phyloP scores from a whole-genome alignment of 1,139 yeast genomes.

The Candida smagusa region DNA sequence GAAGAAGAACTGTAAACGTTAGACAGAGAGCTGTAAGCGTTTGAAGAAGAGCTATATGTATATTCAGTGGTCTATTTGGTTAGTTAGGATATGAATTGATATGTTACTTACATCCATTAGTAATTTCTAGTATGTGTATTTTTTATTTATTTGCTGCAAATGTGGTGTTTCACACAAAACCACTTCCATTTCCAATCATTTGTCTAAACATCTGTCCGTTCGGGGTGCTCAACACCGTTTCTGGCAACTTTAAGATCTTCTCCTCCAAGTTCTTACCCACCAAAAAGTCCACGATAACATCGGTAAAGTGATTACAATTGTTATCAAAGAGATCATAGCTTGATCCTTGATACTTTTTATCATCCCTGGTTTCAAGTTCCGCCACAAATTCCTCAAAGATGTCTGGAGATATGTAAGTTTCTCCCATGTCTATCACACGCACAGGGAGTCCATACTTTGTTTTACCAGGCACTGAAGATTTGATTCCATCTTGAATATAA shows the following conservation, averaged over 20 bases:
- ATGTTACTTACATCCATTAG: too few species aligned
- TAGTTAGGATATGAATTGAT: too few species aligned
- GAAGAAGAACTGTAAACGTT: not conserved
- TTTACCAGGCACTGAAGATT: constrained; percentile 42
- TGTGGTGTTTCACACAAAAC: constrained; percentile 5
- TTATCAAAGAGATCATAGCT: constrained; percentile 60
- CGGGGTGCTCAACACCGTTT: constrained; percentile 56
- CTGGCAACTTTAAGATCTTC: constrained; percentile 52
- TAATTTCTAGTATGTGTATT: too few species aligned
- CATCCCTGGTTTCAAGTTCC: constrained; percentile 42
- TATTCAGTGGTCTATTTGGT: too few species aligned
- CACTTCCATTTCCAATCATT: constrained; percentile 28
- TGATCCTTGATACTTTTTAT: constrained; percentile 42
- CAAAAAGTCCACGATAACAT: constrained; percentile 55
- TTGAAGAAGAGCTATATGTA: not conserved
- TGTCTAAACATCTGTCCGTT: constrained; percentile 47
- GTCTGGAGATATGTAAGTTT: constrained; percentile 50
- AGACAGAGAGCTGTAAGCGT: not conserved
- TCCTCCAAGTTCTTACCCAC: constrained; percentile 51
- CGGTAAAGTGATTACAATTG: constrained; percentile 69
- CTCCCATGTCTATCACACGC: constrained; percentile 53
- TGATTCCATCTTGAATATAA: constrained; percentile 62
- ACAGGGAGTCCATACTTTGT: constrained; percentile 62
- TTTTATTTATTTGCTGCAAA: too few species aligned
- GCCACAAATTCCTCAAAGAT: constrained; percentile 50